Evolutionary conservation across 495 filamentous ascomycete genomes (phyloP), one percentile per base, ranked within the genome.

Genomic region (Choiromyces venosus): DNA sequence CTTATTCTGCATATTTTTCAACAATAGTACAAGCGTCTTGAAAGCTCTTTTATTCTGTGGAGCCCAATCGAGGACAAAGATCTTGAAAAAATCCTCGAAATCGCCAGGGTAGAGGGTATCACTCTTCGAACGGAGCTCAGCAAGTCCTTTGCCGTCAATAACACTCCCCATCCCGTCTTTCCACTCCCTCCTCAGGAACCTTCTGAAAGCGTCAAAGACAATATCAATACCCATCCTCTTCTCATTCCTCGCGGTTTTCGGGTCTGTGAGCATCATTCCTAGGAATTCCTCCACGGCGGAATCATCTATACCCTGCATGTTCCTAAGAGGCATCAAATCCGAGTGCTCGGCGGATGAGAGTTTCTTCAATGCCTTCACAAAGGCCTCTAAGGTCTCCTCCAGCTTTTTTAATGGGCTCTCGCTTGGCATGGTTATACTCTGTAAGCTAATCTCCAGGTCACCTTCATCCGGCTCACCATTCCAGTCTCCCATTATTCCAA

Each of bases 21-120:
- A 87, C 40, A 98, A 86, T 67, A 92, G 92, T 75, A 98, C 88
- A 42, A 96, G 88, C 16, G 89, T 89, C 40, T 90, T 90, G 76
- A 98, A 91, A 4, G 93, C 94, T 71, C 95, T 89, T 76, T 92
- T 90, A 78, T 97, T 99, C 78, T 98, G 95, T 8, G 94, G 95
- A 18, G 91, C 89, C 87, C 95, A 90, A 70, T 96, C 91, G 37
- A 86, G 82, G 76, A 97, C 85, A 19, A 91, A 86, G 70, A 85
- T 89, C 69, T 88, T 89, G 80, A 98, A 94, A 76, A 90, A 92
- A 68, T 94, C 91, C 64, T 92, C 90, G 83, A 98, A 99, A 71
- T 96, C 91, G 5, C 86, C 88, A 19, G 90, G 88, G 71, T 91
- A 88, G 79, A 89, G 85, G 67, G 88, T 90, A 36, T 92, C 89